Evolutionary conservation across 192 early-diverging fungal species (phyloP), one percentile per base, ranked within the genome.

Genomic region (Gigaspora rosea): DNA sequence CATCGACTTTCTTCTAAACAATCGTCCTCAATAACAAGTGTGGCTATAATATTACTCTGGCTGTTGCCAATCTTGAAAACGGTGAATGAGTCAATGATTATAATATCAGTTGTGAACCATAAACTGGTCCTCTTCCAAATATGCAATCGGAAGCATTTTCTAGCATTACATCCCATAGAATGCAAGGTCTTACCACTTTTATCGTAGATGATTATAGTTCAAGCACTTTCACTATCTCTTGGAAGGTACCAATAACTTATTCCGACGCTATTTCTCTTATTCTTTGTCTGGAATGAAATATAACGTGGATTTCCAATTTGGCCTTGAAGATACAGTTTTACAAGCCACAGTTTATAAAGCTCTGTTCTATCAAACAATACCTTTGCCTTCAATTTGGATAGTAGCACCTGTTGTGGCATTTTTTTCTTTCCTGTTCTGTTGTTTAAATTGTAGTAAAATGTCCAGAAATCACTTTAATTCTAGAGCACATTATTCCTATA

Each of bases 31-130:
- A 20, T 64, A 64, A 64, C 20, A 64, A 64, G 62, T 8, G 62
- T 64, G 35, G 62, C 11, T 64, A 64, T 64, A 2, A 64, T 36
- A 36, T 64, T 13, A 27, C 10, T 64, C n/a, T 64, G 22, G 62
- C 20, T 9, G 62, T 64, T 64, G 62, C 62, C 13, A 64, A 36
- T 64, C 62, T 64, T 64, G 62, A 64, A 64, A 36, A 64, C 20
- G 62, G 62, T 8, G 11, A 13, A n/a, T 64, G 62, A 8, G 62
- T 64, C 8, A 64, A 12, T 35, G 62, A 27, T 36, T 27, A n/a
- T 36, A 36, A 64, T 27, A 64, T 27, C 3, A 36, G 20, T 13
- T 64, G 62, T 36, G 20, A 36, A 27, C 62, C 62, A 64, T 8
- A 36, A 36, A 64, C 62, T 36, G 35, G n/a, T 3, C 62, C 27